Conservation (phyloP, 495 filamentous ascomycete genomes). For the Terfezia claveryi region DNA sequence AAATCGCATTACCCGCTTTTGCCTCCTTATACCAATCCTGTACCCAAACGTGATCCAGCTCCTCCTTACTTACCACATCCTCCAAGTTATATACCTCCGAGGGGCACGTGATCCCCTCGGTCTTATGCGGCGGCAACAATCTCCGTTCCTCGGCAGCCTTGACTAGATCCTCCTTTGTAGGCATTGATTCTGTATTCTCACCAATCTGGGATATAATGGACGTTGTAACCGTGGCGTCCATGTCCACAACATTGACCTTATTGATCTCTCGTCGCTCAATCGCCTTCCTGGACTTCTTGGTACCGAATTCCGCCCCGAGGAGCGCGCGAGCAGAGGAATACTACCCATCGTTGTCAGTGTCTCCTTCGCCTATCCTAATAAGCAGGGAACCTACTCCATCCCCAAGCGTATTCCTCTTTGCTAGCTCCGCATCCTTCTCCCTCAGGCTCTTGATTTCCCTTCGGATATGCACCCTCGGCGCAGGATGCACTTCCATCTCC, state of each 20-base stretch:
- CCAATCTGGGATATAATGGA: slow-evolving; percentile 20
- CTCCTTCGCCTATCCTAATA: neutral
- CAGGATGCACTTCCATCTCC: slow-evolving; percentile 44
- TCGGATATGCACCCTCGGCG: slow-evolving; percentile 50
- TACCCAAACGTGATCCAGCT: slow-evolving; percentile 20
- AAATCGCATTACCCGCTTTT: slow-evolving; percentile 18
- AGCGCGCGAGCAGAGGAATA: slow-evolving; percentile 21
- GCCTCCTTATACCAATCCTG: slow-evolving; percentile 14
- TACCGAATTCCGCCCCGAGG: slow-evolving; percentile 78
- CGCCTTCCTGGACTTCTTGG: slow-evolving; percentile 77
- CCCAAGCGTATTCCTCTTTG: slow-evolving; percentile 18
- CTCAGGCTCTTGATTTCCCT: slow-evolving; percentile 33
- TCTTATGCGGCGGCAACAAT: slow-evolving; percentile 57
- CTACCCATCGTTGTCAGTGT: slow-evolving; percentile 21
- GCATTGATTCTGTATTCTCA: slow-evolving; percentile 32
- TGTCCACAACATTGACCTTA: slow-evolving; percentile 12
- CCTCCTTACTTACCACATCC: slow-evolving; percentile 39
- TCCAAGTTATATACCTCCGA: slow-evolving; percentile 62
- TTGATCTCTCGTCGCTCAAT: slow-evolving; percentile 18
- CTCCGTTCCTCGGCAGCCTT: slow-evolving; percentile 44
- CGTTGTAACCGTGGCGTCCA: slow-evolving; percentile 10
- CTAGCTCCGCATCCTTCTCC: slow-evolving; percentile 24
- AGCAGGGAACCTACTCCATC: neutral
- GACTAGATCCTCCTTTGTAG: slow-evolving; percentile 39
- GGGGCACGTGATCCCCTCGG: slow-evolving; percentile 39